Percentiles rank a stretch among this genome's conserved stretches.
Conservation (phyloP, 202 grass and related monocot genomes). For the Elaeis oleifera region DNA sequence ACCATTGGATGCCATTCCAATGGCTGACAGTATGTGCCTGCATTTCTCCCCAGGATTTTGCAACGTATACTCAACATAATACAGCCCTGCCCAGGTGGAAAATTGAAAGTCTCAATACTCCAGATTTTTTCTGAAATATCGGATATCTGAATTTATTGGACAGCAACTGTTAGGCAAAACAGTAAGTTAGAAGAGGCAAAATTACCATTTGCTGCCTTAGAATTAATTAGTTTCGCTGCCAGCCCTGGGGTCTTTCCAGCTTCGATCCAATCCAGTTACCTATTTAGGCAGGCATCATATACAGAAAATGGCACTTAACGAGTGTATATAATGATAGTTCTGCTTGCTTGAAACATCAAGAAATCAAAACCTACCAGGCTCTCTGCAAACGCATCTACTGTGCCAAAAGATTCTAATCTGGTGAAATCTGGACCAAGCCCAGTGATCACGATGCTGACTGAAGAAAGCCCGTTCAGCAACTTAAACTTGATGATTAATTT, state of each 20-base stretch:
- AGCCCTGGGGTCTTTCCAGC: constrained; percentile 76
- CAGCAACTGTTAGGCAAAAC: background rate
- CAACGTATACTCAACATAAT: constrained; percentile 89
- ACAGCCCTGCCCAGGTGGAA: constrained; percentile 47
- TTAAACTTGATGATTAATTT: background rate
- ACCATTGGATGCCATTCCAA: constrained; percentile 83
- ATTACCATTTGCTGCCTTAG: constrained; percentile 53
- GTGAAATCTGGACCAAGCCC: constrained; percentile 92
- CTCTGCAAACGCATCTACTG: constrained; percentile 81
- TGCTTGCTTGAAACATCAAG: background rate
- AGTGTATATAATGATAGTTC: too few species aligned
- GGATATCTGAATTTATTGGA: too few species aligned
- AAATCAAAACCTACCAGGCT: constrained; percentile 37
- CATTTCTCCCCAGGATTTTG: constrained; percentile 74
- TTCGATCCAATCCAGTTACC: constrained; percentile 84
- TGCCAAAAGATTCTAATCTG: constrained; percentile 80
- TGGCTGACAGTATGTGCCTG: constrained; percentile 66
- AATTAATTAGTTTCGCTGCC: constrained; percentile 65
- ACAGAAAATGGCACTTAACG: background rate
- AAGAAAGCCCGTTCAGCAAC: background rate
- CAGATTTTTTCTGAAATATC: too few species aligned
- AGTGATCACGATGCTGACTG: constrained; percentile 89
- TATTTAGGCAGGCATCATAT: constrained; percentile 11
- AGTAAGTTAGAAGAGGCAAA: background rate
- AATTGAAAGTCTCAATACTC: background rate